Base-by-base conservation (phyloP, 768 basidiomycete genomes). In the Imleria badia region DNA sequence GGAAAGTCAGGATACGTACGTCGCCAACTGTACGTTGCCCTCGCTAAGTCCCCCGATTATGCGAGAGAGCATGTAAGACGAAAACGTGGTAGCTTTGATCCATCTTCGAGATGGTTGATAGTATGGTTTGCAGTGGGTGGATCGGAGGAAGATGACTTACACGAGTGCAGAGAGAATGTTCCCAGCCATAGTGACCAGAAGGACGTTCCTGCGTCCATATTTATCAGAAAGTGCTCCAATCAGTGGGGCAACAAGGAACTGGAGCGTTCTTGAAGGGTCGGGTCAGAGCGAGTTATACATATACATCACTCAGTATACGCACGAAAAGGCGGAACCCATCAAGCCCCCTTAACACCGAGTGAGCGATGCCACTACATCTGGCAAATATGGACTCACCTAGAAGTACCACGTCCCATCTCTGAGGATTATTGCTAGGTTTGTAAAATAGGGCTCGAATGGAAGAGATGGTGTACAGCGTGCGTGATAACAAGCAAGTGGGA, bases 11-110 rank as follows among this genome's bases (percentile, higher is more conserved):
- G 23, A 44, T 31, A 80, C 88, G 61, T 66, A 94, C 94, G 94
- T 94, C 43, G 91, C 89, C 42, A 99, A 77, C 68, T 99, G 96
- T 12, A 98, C 96, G 66, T 99, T 99, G 42, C 96, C 96, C 75
- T 99, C 96, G 64, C 91, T 93, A 10, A 98, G 76, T 5, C 96
- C 96, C 11, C 95, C 95, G 34, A 98, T 85, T 6, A 98, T 78
- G 14, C 96, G 83, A 10, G 94, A 94, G 23, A 95, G 81, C 77
- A 94, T 79, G 67, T 92, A 98, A 0, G 90, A 86, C 1, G 88
- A 89, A 69, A 97, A 98, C 0, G 89, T 84, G 3, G 94, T 94
- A 0, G 93, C 93, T 65, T 87, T 81, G 43, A 95, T 80, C 94
- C 94, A 97, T 41, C 93, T 94, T 60, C 3, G 49, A 58, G 29